Evolutionary conservation across 1,284 basidiomycete genomes (phyloP), one percentile per base, ranked within the genome.

Genomic region (Exobasidium cylindrosporum): DNA sequence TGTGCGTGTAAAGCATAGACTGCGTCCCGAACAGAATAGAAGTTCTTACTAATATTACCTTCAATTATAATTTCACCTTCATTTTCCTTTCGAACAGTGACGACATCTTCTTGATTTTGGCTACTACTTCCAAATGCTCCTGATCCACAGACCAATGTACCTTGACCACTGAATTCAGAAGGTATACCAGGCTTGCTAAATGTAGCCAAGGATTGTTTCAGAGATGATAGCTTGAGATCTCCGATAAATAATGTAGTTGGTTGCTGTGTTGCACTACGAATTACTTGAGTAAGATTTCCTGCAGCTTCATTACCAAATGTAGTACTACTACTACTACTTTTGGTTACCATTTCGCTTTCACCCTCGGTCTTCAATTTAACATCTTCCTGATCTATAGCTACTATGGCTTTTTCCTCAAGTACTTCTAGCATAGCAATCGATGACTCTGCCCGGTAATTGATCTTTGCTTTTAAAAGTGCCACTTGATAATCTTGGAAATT

Each of bases 401-500:
- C 43, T 5, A 54, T 28, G 32, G 54, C 52, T 14, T 53, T 17
- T 6, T 49, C 43, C 14, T 29, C 17, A 7, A 40, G 1, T 4
- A 24, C 2, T 62, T 83, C 83, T 32, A 85, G 80, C 1, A 82
- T 81, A 0, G 84, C 84, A 5, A 85, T 80, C 5, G 82, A 82
- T n/a, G 92, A 91, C 65, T 88, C 92, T 10, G 90, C 87, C 54
- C 90, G 87, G 50, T 87, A 86, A 3, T 88, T 85, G 30, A 97
- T 87, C 28, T 89, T 86, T 28, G 93, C 95, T 31, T 88, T 87
- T 44, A 97, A 87, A 79, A 89, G 93, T 21, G 90, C 91, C 45
- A 98, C 89, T 80, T 97, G 92, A 78, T 94, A 97, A 74, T 96
- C 95, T 76, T 98, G 96, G 76, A 97, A 96, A 90, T 95, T 67